phyloP scores from a whole-genome alignment of 129 eudicot species.

The Gnaphalium uliginosum region DNA sequence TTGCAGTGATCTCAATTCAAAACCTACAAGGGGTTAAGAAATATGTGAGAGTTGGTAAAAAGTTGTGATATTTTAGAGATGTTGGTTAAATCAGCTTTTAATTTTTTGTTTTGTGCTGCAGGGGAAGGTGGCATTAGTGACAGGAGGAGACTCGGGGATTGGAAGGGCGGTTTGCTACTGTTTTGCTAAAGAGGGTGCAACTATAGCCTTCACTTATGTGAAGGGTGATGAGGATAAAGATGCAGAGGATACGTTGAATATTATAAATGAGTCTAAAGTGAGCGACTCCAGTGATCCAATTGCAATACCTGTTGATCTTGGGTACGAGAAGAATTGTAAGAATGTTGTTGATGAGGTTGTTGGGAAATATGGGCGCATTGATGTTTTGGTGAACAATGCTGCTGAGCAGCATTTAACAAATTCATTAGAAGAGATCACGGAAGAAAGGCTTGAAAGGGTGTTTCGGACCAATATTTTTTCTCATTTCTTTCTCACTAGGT shows the following conservation, averaged over 20 bases:
- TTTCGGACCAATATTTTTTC: constrained; percentile 81
- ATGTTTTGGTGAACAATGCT: constrained; percentile 70
- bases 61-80: too few species aligned
- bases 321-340: constrained; percentile 71
- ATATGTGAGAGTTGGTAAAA: too few species aligned
- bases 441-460: constrained; percentile 68
- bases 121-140: constrained; percentile 88
- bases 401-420: constrained; percentile 67
- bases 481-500: constrained; percentile 63
- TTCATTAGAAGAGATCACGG: constrained; percentile 79
- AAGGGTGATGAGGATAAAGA: constrained; percentile 83
- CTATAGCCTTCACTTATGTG: constrained; percentile 74
- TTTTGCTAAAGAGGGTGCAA: constrained; percentile 75
- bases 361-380: constrained; percentile 52
- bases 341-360: constrained; percentile 68
- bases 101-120: neutral
- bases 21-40: too few species aligned
- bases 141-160: constrained; percentile 91
- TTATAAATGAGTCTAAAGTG: constrained; percentile 43
- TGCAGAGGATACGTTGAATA: constrained; percentile 52
- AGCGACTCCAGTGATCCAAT: constrained; percentile 64
- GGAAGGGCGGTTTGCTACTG: constrained; percentile 71
- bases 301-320: constrained; percentile 51
- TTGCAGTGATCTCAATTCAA: too few species aligned
- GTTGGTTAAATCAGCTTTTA: too few species aligned